phyloP scores from a whole-genome alignment of 1,139 yeast species.

The Candida dubliniensis region DNA sequence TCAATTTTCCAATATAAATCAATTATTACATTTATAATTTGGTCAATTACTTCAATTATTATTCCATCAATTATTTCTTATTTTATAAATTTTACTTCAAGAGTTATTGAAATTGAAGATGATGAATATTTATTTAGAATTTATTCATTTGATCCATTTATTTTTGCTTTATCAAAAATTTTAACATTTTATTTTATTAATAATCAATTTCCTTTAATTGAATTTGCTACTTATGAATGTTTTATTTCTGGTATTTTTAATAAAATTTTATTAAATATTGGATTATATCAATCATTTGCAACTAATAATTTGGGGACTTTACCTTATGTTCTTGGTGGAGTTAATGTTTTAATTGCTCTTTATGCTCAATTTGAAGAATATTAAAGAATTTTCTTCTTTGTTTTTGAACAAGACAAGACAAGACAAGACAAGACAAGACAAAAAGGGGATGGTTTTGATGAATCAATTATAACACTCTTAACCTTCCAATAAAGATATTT shows the following conservation, averaged over 20 bases:
- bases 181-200: conserved; percentile 45
- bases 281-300: conserved; percentile 39
- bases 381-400: too few species aligned
- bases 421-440: too few species aligned
- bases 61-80: conserved; percentile 50
- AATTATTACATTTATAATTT: conserved; percentile 34
- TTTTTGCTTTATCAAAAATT: conserved; percentile 53
- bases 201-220: conserved; percentile 32
- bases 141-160: conserved; percentile 55
- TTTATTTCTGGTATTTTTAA: conserved; percentile 37
- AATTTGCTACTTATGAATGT: conserved; percentile 29
- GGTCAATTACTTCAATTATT: conserved; percentile 42
- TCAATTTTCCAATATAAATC: conserved; percentile 31
- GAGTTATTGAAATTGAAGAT: conserved; percentile 42
- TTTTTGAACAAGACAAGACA: too few species aligned
- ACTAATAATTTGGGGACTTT: conserved; percentile 44
- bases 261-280: conserved; percentile 37
- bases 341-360: conserved; percentile 50
- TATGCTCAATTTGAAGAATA: conserved; percentile 51
- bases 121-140: conserved; percentile 38
- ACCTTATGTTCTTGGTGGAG: conserved; percentile 48
- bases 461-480: background rate
- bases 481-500: too few species aligned
- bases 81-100: conserved; percentile 54
- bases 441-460: background rate